Percentiles rank a stretch among this genome's conserved stretches.
These are phyloP conservation scores for Phaeolepiota aurea DNA, from an alignment of 768 basidiomycete genomes.

Conservation along the genomic window DNA sequence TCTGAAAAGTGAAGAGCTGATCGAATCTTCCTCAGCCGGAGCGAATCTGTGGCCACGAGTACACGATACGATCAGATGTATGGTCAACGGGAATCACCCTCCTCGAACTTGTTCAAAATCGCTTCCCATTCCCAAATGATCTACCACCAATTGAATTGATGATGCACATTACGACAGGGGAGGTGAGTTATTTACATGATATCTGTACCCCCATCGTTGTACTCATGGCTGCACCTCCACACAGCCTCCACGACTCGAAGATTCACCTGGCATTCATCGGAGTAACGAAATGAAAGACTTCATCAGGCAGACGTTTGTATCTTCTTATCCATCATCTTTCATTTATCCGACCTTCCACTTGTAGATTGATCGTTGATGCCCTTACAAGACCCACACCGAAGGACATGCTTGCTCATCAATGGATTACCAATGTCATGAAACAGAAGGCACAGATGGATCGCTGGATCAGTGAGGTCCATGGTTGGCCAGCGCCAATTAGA, in stretches of 20 bases:
- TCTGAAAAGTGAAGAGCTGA: too few species aligned
- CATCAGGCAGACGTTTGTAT: conserved; percentile 70
- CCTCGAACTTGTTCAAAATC: conserved; percentile 88
- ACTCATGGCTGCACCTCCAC: conserved; percentile 4
- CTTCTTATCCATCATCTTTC: background rate
- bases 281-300: conserved; percentile 87
- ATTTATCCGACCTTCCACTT: conserved; percentile 8
- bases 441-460: conserved; percentile 83
- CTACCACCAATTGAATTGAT: conserved; percentile 91
- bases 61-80: conserved; percentile 93
- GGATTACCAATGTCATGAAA: conserved; percentile 71
- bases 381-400: conserved; percentile 68
- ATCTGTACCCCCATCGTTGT: conserved; percentile 7
- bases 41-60: conserved; percentile 85
- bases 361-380: conserved; percentile 65
- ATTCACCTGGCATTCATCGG: conserved; percentile 66
- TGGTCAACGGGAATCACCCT: conserved; percentile 97
- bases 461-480: conserved; percentile 85
- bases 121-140: conserved; percentile 92
- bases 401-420: conserved; percentile 77
- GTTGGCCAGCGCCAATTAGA: conserved; percentile 50
- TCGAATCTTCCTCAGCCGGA: conserved; percentile 89
- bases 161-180: conserved; percentile 79
- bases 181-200: conserved; percentile 42
- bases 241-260: conserved; percentile 77